A percentile compares a stretch with the other conserved stretches of the same genome.
Evolutionary conservation across 176 grass and related monocot genomes (phyloP).

Genomic region (Sorghum bicolor): DNA sequence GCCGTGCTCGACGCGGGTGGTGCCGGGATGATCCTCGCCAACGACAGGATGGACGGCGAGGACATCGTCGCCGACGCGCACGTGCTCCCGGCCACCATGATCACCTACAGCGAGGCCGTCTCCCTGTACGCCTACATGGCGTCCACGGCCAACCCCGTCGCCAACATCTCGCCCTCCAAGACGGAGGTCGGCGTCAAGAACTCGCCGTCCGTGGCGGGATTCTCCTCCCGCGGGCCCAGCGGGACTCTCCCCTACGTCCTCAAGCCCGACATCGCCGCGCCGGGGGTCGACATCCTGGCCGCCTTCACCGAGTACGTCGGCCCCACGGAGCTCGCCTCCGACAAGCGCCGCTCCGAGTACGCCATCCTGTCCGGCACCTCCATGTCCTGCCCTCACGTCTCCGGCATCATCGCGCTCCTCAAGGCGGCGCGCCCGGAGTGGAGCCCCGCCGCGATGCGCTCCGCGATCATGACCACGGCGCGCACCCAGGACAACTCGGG

Average conservation of each 20-base stretch:
- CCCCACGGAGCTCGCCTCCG: constrained; percentile 17
- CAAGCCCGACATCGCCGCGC: constrained; percentile 68
- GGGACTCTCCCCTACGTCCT: constrained; percentile 44
- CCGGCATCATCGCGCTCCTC: constrained; percentile 53
- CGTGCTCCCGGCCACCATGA: constrained; percentile 70
- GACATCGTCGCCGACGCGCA: constrained; percentile 44
- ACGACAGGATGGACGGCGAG: constrained; percentile 15
- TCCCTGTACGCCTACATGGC: constrained; percentile 47
- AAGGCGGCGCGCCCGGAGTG: constrained; percentile 54
- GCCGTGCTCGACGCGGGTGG: constrained; percentile 47
- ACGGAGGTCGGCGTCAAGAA: constrained; percentile 60
- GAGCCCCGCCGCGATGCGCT: constrained; percentile 65
- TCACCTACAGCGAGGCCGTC: constrained; percentile 43
- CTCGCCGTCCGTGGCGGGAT: constrained; percentile 49
- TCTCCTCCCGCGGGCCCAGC: constrained; percentile 70
- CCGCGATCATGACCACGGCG: constrained; percentile 76
- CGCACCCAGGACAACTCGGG: constrained; percentile 63
- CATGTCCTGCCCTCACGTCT: constrained; percentile 72
- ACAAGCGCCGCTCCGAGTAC: constrained; percentile 44
- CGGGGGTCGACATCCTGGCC: constrained; percentile 66
- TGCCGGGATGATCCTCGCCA: constrained; percentile 62
- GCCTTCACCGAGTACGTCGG: constrained; percentile 55
- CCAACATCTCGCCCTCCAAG: constrained; percentile 48
- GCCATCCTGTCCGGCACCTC: constrained; percentile 68
- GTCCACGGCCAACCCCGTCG: constrained; percentile 34